phyloP scores from a whole-genome alignment of 2,329 filamentous ascomycete species.

The Penicillium hordei region DNA sequence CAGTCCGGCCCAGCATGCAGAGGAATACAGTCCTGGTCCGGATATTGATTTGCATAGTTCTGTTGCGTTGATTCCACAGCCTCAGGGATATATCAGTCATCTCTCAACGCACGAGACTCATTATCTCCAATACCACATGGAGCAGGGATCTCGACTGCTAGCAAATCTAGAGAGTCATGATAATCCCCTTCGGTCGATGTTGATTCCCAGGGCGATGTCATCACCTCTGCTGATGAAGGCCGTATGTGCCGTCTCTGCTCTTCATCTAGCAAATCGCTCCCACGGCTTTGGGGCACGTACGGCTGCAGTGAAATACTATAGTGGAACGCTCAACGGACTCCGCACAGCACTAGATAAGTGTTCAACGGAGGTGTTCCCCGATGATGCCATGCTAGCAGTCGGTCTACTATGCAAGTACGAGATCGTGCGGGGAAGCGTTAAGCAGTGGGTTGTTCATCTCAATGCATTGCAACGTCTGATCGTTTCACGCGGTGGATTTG shows the following conservation, averaged over 20 bases:
- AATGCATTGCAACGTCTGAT: constrained; percentile 37
- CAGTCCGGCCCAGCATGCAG: background rate
- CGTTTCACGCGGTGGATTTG: constrained; percentile 34
- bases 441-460: constrained; percentile 41
- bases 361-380: constrained; percentile 22
- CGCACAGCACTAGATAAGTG: constrained; percentile 27
- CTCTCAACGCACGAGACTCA: constrained; percentile 34
- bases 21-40: background rate
- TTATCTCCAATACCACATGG: constrained; percentile 41
- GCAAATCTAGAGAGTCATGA: constrained; percentile 40
- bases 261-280: constrained; percentile 37
- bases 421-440: constrained; percentile 39
- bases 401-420: constrained; percentile 43
- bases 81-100: constrained; percentile 25
- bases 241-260: constrained; percentile 39
- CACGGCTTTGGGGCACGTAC: constrained; percentile 26
- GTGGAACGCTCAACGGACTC: constrained; percentile 35
- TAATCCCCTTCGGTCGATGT: constrained; percentile 37
- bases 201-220: constrained; percentile 39
- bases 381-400: constrained; percentile 37
- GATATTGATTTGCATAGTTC: background rate
- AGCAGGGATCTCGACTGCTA: constrained; percentile 35
- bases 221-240: constrained; percentile 40
- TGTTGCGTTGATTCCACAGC: constrained; percentile 16
- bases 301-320: constrained; percentile 36